Evolutionary conservation across 345 rosid genomes (phyloP).

Genomic region (Eutrema japonicum): DNA sequence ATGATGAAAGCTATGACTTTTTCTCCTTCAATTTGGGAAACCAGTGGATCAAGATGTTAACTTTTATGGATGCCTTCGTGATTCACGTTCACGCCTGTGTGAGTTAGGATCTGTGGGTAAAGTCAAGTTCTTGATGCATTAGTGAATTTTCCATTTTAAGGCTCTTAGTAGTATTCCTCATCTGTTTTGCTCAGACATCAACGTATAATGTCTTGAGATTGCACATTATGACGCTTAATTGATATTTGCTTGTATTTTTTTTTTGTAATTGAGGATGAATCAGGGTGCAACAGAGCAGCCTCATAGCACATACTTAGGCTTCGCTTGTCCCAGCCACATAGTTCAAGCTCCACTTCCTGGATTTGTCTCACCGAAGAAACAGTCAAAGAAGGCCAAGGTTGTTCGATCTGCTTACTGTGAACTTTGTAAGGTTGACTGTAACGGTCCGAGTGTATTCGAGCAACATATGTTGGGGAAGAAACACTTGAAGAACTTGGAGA

Average conservation of each 20-base stretch:
- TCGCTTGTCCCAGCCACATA: slow-evolving; percentile 31
- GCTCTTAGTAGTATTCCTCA: neutral
- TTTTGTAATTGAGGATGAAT: slow-evolving; percentile 5
- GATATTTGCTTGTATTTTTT: slow-evolving; percentile 6
- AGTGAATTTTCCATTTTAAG: slow-evolving; percentile 4
- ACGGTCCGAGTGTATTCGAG: slow-evolving; percentile 39
- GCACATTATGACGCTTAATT: neutral
- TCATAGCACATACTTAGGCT: slow-evolving; percentile 27
- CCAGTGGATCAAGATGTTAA: neutral
- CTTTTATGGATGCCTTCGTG: neutral
- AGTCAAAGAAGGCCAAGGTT: slow-evolving; percentile 38
- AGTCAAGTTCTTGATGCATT: neutral
- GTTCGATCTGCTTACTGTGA: slow-evolving; percentile 39
- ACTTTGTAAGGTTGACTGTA: slow-evolving; percentile 44
- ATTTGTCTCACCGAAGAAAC: neutral
- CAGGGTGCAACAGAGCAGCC: slow-evolving; percentile 27
- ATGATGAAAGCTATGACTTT: neutral
- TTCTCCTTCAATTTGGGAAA: neutral
- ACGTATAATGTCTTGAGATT: neutral
- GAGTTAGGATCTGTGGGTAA: neutral
- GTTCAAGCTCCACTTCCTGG: slow-evolving; percentile 34
- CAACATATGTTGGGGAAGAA: slow-evolving; percentile 49
- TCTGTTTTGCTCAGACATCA: neutral
- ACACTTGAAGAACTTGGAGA: slow-evolving; percentile 46
- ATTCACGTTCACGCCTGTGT: neutral